These are phyloP conservation scores for Dactylellina parvicollis DNA, from an alignment of 2,329 filamentous ascomycete species.

Conservation along the genomic window DNA sequence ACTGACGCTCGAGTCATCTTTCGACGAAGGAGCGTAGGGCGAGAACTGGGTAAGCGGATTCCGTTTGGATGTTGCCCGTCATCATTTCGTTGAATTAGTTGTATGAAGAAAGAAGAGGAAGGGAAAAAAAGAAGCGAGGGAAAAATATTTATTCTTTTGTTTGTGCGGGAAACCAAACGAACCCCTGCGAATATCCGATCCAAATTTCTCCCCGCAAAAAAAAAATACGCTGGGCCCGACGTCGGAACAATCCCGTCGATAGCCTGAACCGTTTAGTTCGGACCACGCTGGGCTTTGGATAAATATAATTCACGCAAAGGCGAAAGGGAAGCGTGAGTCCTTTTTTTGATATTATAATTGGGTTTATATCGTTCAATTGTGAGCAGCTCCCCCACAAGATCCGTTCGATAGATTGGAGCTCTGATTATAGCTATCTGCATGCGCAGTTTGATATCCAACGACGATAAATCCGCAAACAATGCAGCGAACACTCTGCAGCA, in stretches of 20 bases:
- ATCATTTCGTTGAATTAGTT: constrained; percentile 55
- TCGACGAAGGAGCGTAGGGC: constrained; percentile 43
- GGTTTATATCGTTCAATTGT: not conserved
- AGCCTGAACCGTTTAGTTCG: constrained; percentile 21
- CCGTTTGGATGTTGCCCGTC: constrained; percentile 50
- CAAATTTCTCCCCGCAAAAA: constrained; percentile 2
- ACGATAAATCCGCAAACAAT: constrained; percentile 19
- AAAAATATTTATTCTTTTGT: constrained; percentile 23
- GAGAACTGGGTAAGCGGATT: constrained; percentile 48
- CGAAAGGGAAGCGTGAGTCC: not conserved
- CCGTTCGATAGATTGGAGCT: not conserved
- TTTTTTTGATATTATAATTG: not conserved
- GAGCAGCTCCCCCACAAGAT: not conserved
- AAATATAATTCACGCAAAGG: constrained; percentile 12
- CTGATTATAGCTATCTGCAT: constrained; percentile 1
- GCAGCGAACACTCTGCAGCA: constrained; percentile 43
- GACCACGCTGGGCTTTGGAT: constrained; percentile 51
- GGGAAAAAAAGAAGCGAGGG: constrained; percentile 9
- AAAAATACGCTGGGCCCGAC: constrained; percentile 21
- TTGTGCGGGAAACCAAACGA: not conserved
- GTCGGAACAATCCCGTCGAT: constrained; percentile 54
- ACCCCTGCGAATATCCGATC: not conserved
- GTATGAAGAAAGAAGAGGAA: constrained; percentile 49
- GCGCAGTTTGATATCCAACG: constrained; percentile 12
- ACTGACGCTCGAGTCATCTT: constrained; percentile 43